Evolutionary conservation across 306 rosid genomes (phyloP), one percentile per base, ranked within the genome.

Genomic region (Cicer arietinum): DNA sequence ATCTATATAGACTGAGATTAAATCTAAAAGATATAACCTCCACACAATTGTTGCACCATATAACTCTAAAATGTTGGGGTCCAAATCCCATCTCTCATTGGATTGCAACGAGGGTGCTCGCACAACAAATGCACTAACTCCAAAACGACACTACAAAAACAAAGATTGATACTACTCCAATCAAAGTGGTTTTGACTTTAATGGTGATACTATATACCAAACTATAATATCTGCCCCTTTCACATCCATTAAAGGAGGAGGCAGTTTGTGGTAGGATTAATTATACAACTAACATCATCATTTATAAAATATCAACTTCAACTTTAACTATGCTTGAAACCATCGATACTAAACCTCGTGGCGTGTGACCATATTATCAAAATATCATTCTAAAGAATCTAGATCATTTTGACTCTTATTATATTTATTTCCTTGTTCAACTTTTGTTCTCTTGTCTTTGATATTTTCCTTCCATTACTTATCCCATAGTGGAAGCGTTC

Each of bases 361-460:
- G 1, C 16, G 1, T 16, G 39, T 52, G 46, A 22, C 30, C 39
- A 40, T 7, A 16, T 47, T 54, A n/a, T 63, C 48, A 22, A 2
- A 22, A 2, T 22, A 40, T 45, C 10, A 14, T 53, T 54, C 5
- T 18, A 54, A 58, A 25, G 17, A 12, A 58, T 81, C 84, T 81
- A 81, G 80, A 80, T 7, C 39, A 47, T 22, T 50, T 67, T 80
- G 88, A 84, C 78, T 56, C 52, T 53, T 80, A 62, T 72, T 47
- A 30, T 71, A 16, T 68, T 16, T 10, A 16, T 14, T 30, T 16
- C 58, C 44, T 12, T 13, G 58, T 48, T 30, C 42, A 12, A 56
- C 14, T 71, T 67, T 80, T 84, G 83, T 83, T 68, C 48, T 46
- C 42, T 9, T 40, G 10, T 67, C 58, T 62, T 77, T 71, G 79